Percentiles rank a stretch among this genome's conserved stretches.
Evolutionary conservation across 1,139 yeast genomes (phyloP).

Genomic region (Meyerozyma smithsonii): DNA sequence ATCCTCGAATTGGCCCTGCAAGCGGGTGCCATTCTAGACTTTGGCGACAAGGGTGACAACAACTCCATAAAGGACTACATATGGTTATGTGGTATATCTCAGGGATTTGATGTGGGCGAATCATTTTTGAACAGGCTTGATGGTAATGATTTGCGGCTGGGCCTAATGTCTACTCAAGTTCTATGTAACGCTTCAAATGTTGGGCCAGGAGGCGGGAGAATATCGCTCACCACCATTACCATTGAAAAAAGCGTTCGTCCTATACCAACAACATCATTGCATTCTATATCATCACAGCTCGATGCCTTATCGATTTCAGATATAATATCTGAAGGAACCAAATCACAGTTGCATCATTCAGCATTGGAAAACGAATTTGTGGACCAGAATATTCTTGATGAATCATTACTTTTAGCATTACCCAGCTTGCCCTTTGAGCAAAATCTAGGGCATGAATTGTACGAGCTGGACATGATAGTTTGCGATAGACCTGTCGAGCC

Average conservation of each 20-base stretch:
- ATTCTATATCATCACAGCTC: conserved; percentile 12
- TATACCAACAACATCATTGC: conserved; percentile 17
- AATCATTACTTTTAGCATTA: conserved; percentile 17
- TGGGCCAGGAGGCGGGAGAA: neutral
- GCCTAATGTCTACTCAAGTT: conserved; percentile 54
- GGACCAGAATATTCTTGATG: conserved; percentile 27
- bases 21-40: conserved; percentile 32
- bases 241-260: neutral
- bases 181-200: conserved; percentile 33
- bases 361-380: conserved; percentile 33
- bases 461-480: conserved; percentile 8
- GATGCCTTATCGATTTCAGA: conserved; percentile 41
- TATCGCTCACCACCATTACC: neutral
- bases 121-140: conserved; percentile 28
- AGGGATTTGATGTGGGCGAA: conserved; percentile 33
- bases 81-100: conserved; percentile 37
- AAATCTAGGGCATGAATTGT: conserved; percentile 24
- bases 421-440: conserved; percentile 30
- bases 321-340: conserved; percentile 23
- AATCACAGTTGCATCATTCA: conserved; percentile 37
- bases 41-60: conserved; percentile 20
- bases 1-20: conserved; percentile 43
- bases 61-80: conserved; percentile 26
- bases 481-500: neutral
- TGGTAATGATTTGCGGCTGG: conserved; percentile 48